Evolutionary conservation across 768 basidiomycete genomes (phyloP).

Genomic region (Mycena sanguinolenta): DNA sequence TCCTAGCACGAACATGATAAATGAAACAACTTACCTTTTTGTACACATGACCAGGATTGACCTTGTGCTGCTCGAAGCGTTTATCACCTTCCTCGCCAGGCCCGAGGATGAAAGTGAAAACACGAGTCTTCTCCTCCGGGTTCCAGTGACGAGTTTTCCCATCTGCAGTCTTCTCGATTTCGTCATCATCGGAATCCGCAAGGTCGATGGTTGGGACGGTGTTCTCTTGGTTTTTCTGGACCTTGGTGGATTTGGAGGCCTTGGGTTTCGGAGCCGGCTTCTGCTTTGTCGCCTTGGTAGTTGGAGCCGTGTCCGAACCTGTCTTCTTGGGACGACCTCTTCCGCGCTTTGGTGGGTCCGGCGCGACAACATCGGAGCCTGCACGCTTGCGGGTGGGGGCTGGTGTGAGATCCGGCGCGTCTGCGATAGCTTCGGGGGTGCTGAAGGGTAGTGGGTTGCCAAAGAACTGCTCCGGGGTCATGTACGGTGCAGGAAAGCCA

Average conservation of each 20-base stretch:
- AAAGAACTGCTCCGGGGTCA: too few relatives aligned
- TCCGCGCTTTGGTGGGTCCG: too few relatives aligned
- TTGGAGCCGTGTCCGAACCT: too few relatives aligned
- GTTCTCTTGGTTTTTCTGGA: neutral
- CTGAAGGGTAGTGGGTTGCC: too few relatives aligned
- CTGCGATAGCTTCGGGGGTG: too few relatives aligned
- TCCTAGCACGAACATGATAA: neutral
- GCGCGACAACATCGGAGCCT: too few relatives aligned
- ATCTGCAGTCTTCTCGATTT: slow-evolving; percentile 2
- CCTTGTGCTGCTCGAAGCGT: neutral
- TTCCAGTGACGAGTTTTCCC: neutral
- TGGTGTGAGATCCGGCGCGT: too few relatives aligned
- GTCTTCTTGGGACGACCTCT: too few relatives aligned
- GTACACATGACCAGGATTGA: neutral
- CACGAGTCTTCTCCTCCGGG: neutral
- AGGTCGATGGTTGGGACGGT: neutral
- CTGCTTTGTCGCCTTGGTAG: too few relatives aligned
- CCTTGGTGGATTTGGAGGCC: neutral
- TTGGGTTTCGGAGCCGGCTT: neutral
- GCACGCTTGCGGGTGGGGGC: too few relatives aligned
- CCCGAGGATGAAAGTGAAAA: neutral
- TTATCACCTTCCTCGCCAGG: neutral
- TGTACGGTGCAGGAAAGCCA: too few relatives aligned
- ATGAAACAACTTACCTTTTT: neutral
- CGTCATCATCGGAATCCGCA: neutral